A percentile compares a stretch with the other conserved stretches of the same genome.
Evolutionary conservation across 1,139 yeast genomes (phyloP).

Genomic region (Debaryomyces nepalensis): DNA sequence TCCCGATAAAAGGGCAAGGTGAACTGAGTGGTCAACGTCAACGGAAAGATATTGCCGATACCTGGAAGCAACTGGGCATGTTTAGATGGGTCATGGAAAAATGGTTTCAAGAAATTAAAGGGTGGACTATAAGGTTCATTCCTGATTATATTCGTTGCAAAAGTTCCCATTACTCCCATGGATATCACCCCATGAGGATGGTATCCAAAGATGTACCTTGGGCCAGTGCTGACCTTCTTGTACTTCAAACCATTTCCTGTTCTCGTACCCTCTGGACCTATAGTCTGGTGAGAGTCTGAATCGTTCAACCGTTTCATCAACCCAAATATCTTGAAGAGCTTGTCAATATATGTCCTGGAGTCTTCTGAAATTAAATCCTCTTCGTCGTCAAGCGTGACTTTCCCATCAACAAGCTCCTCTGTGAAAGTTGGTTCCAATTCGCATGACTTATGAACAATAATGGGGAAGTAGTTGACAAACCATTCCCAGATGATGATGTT

Average conservation of each 20-base stretch:
- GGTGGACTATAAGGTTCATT: slow-evolving; percentile 52
- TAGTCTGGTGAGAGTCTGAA: slow-evolving; percentile 22
- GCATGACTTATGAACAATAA: slow-evolving; percentile 68
- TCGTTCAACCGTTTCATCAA: slow-evolving; percentile 45
- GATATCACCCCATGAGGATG: slow-evolving; percentile 98
- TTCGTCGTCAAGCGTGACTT: slow-evolving; percentile 41
- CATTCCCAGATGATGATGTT: slow-evolving; percentile 68
- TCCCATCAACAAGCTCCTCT: slow-evolving; percentile 31
- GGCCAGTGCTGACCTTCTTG: slow-evolving; percentile 57
- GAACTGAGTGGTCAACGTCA: slow-evolving; percentile 86
- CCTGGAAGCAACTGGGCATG: slow-evolving; percentile 74
- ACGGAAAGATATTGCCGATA: slow-evolving; percentile 67
- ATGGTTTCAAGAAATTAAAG: slow-evolving; percentile 56
- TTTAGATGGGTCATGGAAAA: slow-evolving; percentile 49
- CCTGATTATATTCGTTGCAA: slow-evolving; percentile 75
- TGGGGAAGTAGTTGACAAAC: slow-evolving; percentile 82
- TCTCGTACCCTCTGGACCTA: neutral
- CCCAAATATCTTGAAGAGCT: slow-evolving; percentile 42
- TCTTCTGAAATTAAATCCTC: slow-evolving; percentile 48
- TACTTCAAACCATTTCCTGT: slow-evolving; percentile 16
- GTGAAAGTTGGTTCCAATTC: slow-evolving; percentile 79
- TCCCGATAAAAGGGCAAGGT: slow-evolving; percentile 88
- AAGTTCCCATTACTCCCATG: slow-evolving; percentile 86
- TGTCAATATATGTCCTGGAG: slow-evolving; percentile 43
- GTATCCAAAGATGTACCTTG: slow-evolving; percentile 86